Evolutionary conservation across 2,329 filamentous ascomycete genomes (phyloP), one percentile per base, ranked within the genome.

Genomic region (Penicillium oxalicum): DNA sequence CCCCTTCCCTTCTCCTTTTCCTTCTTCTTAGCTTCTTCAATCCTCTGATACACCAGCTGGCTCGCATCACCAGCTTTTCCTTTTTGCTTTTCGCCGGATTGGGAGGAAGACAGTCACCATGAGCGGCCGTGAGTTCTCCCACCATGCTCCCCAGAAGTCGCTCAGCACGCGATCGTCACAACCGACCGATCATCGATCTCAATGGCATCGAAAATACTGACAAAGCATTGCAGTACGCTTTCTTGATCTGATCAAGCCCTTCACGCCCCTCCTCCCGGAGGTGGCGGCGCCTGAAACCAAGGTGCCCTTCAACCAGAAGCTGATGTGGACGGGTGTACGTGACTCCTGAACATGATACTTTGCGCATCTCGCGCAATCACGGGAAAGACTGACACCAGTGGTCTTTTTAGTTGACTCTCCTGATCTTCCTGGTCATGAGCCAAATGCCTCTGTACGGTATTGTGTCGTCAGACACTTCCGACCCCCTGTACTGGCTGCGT

Each of bases 391-490:
- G 41, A 59, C 49, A 8, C 43, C 53, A 58, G 37, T 55, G 53
- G 40, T 45, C 47, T 60, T 11, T 56, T 47, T 54, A 78, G 75
- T 83, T 91, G 71, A 97, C 93, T 59, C 83, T 98, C 64, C 79
- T 98, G 73, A 94, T 97, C 77, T 98, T 98, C 83, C 78, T 98
- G 81, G 90, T 98, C 75, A 98, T 98, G 93, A 96, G 90, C 78
- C 93, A 96, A 78, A 97, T 98, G 93, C 91, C 93, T 58, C 78
- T 93, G 55, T 98, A 98, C 77, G 93, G 93, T 76, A 98, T 98
- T 74, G 94, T 98, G 69, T 98, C 93, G 48, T 98, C 93, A 66
- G 88, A 93, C 75, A 96, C 90, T 64, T 97, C 93, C 54, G 94
- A 98, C 77, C 94, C 93, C 62, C 81, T 98, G 66, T 98, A 98